Conservation (phyloP, 768 basidiomycete genomes). For the Phaeotremella fagi region DNA sequence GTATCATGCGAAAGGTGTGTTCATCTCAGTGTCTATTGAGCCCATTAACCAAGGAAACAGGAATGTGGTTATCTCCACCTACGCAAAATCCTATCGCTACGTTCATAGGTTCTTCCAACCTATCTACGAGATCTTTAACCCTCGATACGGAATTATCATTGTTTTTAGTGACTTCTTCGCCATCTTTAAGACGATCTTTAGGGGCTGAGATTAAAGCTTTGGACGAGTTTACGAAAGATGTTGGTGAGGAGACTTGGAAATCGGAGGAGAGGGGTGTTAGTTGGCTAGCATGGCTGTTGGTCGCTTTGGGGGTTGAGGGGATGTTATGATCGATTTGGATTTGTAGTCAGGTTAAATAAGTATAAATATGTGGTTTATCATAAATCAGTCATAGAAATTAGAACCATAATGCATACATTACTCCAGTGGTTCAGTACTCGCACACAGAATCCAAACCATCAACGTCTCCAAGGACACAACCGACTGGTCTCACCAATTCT, state of each 20-base stretch:
- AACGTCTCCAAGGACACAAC: too few relatives aligned
- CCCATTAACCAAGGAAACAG: constrained; percentile 50
- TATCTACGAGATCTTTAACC: constrained; percentile 83
- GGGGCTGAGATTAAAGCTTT: constrained; percentile 46
- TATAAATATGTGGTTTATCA: neutral
- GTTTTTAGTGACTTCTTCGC: constrained; percentile 66
- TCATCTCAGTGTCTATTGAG: neutral
- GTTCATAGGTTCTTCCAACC: constrained; percentile 89
- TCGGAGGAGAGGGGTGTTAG: constrained; percentile 44
- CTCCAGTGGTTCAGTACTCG: too few relatives aligned
- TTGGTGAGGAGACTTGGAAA: constrained; percentile 44
- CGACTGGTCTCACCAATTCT: neutral
- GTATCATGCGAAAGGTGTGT: constrained; percentile 92
- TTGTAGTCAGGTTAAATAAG: neutral
- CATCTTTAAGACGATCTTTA: constrained; percentile 43
- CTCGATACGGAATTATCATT: constrained; percentile 91
- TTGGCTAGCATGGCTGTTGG: constrained; percentile 39
- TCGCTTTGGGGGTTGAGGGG: constrained; percentile 44
- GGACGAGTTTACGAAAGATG: constrained; percentile 35
- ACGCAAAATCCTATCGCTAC: constrained; percentile 59
- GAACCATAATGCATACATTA: neutral
- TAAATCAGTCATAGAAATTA: neutral
- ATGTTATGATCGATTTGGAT: too few relatives aligned
- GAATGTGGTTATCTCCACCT: constrained; percentile 69
- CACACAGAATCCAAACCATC: too few relatives aligned